Conservation (phyloP, 352 stramenopile species). For the Phytopythium vexans region DNA sequence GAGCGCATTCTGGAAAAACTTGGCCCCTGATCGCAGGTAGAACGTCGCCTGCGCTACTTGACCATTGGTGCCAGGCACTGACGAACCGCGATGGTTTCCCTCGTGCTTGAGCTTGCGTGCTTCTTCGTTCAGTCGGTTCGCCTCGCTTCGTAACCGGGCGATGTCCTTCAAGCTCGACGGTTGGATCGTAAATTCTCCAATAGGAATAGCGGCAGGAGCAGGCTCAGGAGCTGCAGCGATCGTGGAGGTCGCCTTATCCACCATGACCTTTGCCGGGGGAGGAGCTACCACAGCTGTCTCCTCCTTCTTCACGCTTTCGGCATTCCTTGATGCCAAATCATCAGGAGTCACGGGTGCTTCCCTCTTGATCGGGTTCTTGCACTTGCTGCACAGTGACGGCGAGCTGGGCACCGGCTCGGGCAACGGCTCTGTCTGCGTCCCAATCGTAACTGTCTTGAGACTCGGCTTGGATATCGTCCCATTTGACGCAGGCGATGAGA, state of each 20-base stretch:
- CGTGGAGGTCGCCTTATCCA: conserved; percentile 9
- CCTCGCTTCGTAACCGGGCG: conserved; percentile 46
- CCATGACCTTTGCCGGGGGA: conserved; percentile 22
- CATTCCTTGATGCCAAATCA: neutral
- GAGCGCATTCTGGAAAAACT: conserved; percentile 84
- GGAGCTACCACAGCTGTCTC: conserved; percentile 12
- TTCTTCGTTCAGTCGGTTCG: conserved; percentile 55
- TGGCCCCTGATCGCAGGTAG: conserved; percentile 73
- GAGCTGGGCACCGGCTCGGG: conserved; percentile 2
- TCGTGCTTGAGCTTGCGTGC: conserved; percentile 79
- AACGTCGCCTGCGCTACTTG: conserved; percentile 67
- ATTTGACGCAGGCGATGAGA: conserved; percentile 2
- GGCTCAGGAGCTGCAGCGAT: conserved; percentile 2
- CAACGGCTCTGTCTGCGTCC: conserved; percentile 4
- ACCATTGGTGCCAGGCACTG: conserved; percentile 31
- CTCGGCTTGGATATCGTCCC: neutral
- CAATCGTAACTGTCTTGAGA: neutral
- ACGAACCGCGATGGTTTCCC: conserved; percentile 55
- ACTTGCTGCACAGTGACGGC: conserved; percentile 5
- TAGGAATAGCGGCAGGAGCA: conserved; percentile 5
- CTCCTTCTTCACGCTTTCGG: conserved; percentile 27
- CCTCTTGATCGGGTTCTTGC: conserved; percentile 9
- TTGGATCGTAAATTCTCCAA: conserved; percentile 41
- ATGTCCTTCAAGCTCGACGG: conserved; percentile 39
- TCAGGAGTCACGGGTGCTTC: neutral